A percentile compares a stretch with the other conserved stretches of the same genome.
Conservation (phyloP, 192 early-diverging fungal genomes). For the Kickxella alabastrina region DNA sequence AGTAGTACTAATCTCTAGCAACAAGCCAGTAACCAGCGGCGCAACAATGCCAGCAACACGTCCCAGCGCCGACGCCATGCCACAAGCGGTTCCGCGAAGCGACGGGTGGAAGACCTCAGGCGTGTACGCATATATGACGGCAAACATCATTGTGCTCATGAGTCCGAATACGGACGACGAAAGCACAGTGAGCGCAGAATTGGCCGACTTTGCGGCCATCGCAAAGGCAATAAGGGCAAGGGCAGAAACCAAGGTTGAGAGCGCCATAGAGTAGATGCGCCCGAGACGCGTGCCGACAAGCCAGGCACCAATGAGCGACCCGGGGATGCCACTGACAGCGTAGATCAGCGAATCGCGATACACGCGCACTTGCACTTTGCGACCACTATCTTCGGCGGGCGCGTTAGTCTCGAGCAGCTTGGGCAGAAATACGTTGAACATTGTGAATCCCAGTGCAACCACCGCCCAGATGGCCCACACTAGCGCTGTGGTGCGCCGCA, state of each 20-base stretch:
- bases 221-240: slow-evolving; percentile 68
- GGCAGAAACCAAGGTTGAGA: slow-evolving; percentile 69
- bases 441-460: slow-evolving; percentile 75
- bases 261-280: slow-evolving; percentile 73
- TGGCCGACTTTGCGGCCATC: slow-evolving; percentile 48
- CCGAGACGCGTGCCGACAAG: slow-evolving; percentile 73
- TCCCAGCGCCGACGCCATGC: slow-evolving; percentile 70
- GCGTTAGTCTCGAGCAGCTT: slow-evolving; percentile 63
- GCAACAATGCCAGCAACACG: slow-evolving; percentile 72
- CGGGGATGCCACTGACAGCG: slow-evolving; percentile 72
- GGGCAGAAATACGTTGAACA: slow-evolving; percentile 84
- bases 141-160: slow-evolving; percentile 73
- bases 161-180: slow-evolving; percentile 63
- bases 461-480: slow-evolving; percentile 78
- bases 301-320: slow-evolving; percentile 64
- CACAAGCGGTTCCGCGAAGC: slow-evolving; percentile 74
- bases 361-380: slow-evolving; percentile 50
- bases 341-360: slow-evolving; percentile 75
- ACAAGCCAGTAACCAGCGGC: slow-evolving; percentile 66
- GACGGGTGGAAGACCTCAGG: slow-evolving; percentile 80
- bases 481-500: slow-evolving; percentile 61
- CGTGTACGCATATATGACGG: slow-evolving; percentile 82
- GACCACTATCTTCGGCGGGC: neutral
- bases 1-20: slow-evolving; percentile 55
- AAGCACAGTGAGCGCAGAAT: slow-evolving; percentile 51